Base-by-base conservation (phyloP, 305 asterid species). In the Caryopteris hybrid region DNA sequence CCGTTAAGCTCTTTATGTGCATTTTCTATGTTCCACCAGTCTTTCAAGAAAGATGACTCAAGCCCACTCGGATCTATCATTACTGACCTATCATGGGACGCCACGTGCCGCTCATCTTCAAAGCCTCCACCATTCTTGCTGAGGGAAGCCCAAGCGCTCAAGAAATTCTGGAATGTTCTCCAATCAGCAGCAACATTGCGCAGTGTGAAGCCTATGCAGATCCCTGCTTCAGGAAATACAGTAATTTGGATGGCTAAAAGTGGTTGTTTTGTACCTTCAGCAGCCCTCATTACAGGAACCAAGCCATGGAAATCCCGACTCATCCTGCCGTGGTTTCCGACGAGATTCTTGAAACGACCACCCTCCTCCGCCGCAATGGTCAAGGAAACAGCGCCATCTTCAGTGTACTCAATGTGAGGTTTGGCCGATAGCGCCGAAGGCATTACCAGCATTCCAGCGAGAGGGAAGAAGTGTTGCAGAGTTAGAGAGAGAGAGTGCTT, bases 121-220 rank as follows among this genome's bases (percentile, higher is more conserved):
- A 11, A 1, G 6, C 4, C 6, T 9, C 16, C 79, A 46, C 70
- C 70, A 13, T 27, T 41, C 13, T 16, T 59, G 56, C 21, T 4
- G 63, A 74, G 48, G n/a, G 74, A 61, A 18, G 87, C 83, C 94
- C 94, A 87, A 6, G 63, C 64, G 70, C 69, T 76, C 82, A 87
- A 50, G 78, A 87, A 87, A 58, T 79, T 76, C 54, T 79, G 48
- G 66, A 84, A 79, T 13, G 86, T 79, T n/a, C 88, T 77, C 48
- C 81, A 81, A 64, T 84, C 94, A 3, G 83, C 86, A 0, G 47
- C 86, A 39, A 67, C 91, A 31, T 79, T 83, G 46, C 82, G 71
- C 68, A 72, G 18, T 0, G 83, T 54, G 70, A 83, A 81, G 5
- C 91, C 94, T 5, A 84, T 16, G 70, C 76, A 83, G n/a, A 87